Evolutionary conservation across 176 grass and related monocot species (phyloP), one percentile per base, ranked within the genome.

Genomic region (Hordeum marinum): DNA sequence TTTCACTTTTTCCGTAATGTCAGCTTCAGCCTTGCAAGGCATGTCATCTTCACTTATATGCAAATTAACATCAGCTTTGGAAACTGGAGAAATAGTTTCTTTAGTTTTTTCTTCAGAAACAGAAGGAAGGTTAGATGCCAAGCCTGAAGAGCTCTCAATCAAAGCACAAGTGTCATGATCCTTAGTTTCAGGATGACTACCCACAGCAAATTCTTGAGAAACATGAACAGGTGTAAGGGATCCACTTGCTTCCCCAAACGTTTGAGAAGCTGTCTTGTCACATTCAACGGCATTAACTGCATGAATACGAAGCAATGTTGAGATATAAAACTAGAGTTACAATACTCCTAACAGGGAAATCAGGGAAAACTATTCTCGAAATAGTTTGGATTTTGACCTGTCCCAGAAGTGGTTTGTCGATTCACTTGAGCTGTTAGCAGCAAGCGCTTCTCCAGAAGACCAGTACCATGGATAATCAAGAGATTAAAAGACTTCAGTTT

Each of bases 401-500:
- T 57, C 54, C 45, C 50, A 72, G 60, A 37, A 87, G 90, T 73
- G 37, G 35, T 78, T 80, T 79, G 57, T 52, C 34, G 75, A 78
- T 88, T 72, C 75, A 48, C 74, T 81, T 63, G 82, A 60, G 79
- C 65, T 73, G 67, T 90, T 85, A 42, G 78, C 55, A 87, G 74
- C 66, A 97, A 65, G 55, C 60, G 80, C 78, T 98, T 98, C 83
- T 95, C 89, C 12, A 98, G 83, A 83, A 95, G 80, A 95, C 89
- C 85, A 7, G 77, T 94, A 55, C 86, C 95, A 90, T 92, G 90
- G 76, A 98, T 93, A 75, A 93, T 89, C 69, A 95, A 85, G 27
- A 98, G 79, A 88, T 94, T 98, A 21, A 90, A 14, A n/a, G 68
- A 92, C 79, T 88, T 90, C 4, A 87, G 69, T 82, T 83, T 92